phyloP scores from a whole-genome alignment of 805 yeast genomes.

The Metschnikowia santaceciliae region DNA sequence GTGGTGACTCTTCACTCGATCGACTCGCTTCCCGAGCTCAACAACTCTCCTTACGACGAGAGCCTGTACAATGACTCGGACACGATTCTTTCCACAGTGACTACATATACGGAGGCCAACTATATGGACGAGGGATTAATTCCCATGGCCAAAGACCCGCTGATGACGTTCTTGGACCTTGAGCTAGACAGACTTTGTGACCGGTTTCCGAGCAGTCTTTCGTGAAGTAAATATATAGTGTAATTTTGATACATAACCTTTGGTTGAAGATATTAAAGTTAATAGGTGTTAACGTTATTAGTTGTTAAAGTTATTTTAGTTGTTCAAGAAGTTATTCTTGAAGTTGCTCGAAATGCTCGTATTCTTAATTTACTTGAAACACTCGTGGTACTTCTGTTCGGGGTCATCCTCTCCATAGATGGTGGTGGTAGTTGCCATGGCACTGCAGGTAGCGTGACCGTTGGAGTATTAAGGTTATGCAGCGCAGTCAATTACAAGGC shows the following conservation, averaged over 20 bases:
- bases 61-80: constrained; percentile 25
- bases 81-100: constrained; percentile 27
- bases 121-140: neutral
- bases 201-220: constrained; percentile 6
- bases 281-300: no score
- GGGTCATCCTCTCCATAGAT: no score
- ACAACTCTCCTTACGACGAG: constrained; percentile 8
- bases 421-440: no score
- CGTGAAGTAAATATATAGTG: neutral
- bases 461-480: no score
- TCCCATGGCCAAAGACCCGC: constrained; percentile 10
- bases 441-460: no score
- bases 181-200: constrained; percentile 14
- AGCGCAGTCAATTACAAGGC: no score
- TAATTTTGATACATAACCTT: no score
- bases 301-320: no score
- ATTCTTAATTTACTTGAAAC: no score
- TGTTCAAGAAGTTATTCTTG: no score
- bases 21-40: constrained; percentile 11
- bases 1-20: constrained; percentile 13
- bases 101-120: constrained; percentile 21
- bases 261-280: neutral
- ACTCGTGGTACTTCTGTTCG: no score
- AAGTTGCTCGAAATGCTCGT: no score
- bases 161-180: constrained; percentile 12